phyloP scores from a whole-genome alignment of 1,284 basidiomycete species.

The Hypsizygus ulmarius region DNA sequence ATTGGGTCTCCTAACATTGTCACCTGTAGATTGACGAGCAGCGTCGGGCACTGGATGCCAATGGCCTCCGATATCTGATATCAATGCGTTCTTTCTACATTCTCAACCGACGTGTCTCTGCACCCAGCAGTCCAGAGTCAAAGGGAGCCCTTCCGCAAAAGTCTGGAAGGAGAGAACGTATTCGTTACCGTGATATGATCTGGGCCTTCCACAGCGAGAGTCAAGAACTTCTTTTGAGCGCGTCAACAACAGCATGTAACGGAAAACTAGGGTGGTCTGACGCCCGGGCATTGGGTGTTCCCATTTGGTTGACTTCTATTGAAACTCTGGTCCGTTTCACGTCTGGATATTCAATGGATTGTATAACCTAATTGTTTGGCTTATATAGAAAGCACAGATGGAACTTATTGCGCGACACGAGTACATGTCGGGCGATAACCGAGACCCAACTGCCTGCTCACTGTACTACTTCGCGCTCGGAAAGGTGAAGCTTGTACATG shows the following conservation, averaged over 20 bases:
- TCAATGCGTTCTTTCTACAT: conserved; percentile 85
- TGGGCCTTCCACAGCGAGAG: conserved; percentile 96
- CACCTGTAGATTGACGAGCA: conserved; percentile 76
- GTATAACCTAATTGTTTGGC: no score
- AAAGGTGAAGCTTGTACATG: conserved; percentile 89
- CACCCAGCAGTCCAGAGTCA: conserved; percentile 45
- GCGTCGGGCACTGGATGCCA: conserved; percentile 80
- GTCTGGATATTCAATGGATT: no score
- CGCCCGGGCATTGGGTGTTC: conserved; percentile 82
- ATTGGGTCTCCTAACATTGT: conserved; percentile 3
- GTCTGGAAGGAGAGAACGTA: conserved; percentile 60
- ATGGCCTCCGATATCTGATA: conserved; percentile 87
- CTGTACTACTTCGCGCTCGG: conserved; percentile 94
- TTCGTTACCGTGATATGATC: conserved; percentile 88
- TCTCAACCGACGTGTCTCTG: conserved; percentile 58
- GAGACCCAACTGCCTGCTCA: conserved; percentile 88
- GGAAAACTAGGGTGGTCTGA: conserved; percentile 88
- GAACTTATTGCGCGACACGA: conserved; percentile 92
- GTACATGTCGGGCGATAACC: conserved; percentile 81
- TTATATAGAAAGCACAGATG: conserved; percentile 67
- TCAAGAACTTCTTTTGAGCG: conserved; percentile 78
- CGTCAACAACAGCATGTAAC: conserved; percentile 68
- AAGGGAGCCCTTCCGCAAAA: conserved; percentile 37
- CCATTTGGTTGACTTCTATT: conserved; percentile 81
- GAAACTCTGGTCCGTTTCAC: conserved; percentile 71